A percentile compares a stretch with the other conserved stretches of the same genome.
Conservation (phyloP, 805 yeast species). For the Candida glaebosa region DNA sequence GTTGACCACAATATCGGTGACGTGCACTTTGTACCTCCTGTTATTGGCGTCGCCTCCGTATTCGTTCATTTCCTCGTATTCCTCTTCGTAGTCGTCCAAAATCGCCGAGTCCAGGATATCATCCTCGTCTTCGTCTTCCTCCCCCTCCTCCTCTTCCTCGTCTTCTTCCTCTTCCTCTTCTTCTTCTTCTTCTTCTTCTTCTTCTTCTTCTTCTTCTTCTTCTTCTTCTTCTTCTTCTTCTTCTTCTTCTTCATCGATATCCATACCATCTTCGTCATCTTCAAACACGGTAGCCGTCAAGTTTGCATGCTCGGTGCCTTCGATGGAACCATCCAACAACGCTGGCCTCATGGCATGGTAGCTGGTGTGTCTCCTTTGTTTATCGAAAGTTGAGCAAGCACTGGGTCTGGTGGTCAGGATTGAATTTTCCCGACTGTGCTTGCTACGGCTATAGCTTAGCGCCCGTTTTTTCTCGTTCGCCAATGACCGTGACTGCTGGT, state of each 20-base stretch:
- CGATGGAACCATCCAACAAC: constrained; percentile 7
- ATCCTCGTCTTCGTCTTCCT: constrained; percentile 16
- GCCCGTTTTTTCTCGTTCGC: constrained; percentile 33
- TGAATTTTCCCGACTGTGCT: constrained; percentile 10
- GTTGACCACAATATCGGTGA: constrained; percentile 37
- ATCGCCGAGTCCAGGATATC: constrained; percentile 11
- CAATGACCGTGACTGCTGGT: constrained; percentile 50
- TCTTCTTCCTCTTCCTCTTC: constrained; percentile 3
- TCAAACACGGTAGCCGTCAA: constrained; percentile 9
- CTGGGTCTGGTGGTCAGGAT: too few species aligned
- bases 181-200: neutral
- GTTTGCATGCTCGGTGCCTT: constrained; percentile 6
- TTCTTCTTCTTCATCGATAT: too few species aligned
- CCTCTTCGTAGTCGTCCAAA: constrained; percentile 9
- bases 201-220: constrained; percentile 6
- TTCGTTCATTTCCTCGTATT: constrained; percentile 10
- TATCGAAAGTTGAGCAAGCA: too few species aligned
- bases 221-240: constrained; percentile 3
- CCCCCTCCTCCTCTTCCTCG: constrained; percentile 6
- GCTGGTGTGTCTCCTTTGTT: constrained; percentile 29
- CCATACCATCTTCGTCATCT: constrained; percentile 13
- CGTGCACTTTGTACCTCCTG: constrained; percentile 33
- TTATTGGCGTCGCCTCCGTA: constrained; percentile 22
- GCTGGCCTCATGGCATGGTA: constrained; percentile 23
- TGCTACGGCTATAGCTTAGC: constrained; percentile 13